These are phyloP conservation scores for Noccaea caerulescens DNA, from an alignment of 345 rosid genomes.

Conservation along the genomic window DNA sequence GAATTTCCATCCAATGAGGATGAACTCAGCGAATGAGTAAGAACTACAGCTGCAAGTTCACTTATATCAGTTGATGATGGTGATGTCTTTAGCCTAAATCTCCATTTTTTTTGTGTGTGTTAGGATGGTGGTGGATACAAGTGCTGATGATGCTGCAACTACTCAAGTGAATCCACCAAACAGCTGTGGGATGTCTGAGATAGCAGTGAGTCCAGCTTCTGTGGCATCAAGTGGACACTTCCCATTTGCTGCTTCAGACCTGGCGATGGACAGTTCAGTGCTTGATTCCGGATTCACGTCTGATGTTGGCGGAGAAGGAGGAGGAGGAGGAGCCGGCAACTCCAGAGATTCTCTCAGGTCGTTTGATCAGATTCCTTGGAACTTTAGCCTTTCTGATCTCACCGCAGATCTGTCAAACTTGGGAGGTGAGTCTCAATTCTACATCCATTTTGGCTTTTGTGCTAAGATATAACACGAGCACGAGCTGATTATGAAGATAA, in stretches of 20 bases:
- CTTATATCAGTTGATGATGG: neutral
- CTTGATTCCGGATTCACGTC: slow-evolving; percentile 88
- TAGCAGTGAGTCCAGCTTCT: slow-evolving; percentile 87
- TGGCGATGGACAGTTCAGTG: slow-evolving; percentile 84
- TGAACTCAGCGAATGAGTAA: slow-evolving; percentile 84
- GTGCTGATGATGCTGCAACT: slow-evolving; percentile 60
- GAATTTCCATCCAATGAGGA: slow-evolving; percentile 74
- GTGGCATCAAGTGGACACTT: slow-evolving; percentile 92
- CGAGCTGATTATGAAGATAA: slow-evolving; percentile 31
- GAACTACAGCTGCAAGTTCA: slow-evolving; percentile 41
- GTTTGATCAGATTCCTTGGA: slow-evolving; percentile 94
- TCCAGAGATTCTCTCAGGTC: slow-evolving; percentile 79
- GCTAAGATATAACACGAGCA: neutral
- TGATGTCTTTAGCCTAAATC: neutral
- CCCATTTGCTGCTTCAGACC: slow-evolving; percentile 85
- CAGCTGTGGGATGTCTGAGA: slow-evolving; percentile 70
- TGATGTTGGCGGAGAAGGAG: slow-evolving; percentile 76
- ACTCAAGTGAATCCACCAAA: slow-evolving; percentile 69
- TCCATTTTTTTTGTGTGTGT: neutral
- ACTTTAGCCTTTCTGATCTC: slow-evolving; percentile 86
- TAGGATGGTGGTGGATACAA: slow-evolving; percentile 73
- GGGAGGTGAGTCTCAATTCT: slow-evolving; percentile 51
- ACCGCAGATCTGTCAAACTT: slow-evolving; percentile 89
- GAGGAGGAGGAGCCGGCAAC: slow-evolving; percentile 60
- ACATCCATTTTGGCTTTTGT: neutral